Percentiles rank a stretch among this genome's conserved stretches.
phyloP scores from a whole-genome alignment of 768 basidiomycete species.

The Myochromella boudieri region DNA sequence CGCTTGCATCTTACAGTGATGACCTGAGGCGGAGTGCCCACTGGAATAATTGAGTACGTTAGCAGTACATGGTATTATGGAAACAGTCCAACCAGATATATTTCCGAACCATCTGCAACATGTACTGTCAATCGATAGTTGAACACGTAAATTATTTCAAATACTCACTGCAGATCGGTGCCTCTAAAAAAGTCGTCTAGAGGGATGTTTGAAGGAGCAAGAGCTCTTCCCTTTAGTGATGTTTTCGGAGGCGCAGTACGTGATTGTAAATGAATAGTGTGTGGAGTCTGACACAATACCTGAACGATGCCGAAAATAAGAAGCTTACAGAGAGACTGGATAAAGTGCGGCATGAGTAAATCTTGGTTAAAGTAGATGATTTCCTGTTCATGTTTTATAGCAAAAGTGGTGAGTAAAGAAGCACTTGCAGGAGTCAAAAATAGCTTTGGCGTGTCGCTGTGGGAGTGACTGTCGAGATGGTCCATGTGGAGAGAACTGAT shows the following conservation, averaged over 20 bases:
- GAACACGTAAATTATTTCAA: too few species aligned
- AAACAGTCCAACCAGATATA: slow-evolving; percentile 34
- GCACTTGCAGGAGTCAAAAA: neutral
- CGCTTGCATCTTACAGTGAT: slow-evolving; percentile 29
- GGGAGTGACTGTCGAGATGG: neutral
- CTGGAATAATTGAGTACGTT: slow-evolving; percentile 18
- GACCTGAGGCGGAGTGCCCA: slow-evolving; percentile 55
- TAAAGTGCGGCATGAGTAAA: too few species aligned
- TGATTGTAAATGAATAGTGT: slow-evolving; percentile 27
- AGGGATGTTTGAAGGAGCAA: slow-evolving; percentile 40
- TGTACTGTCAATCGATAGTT: neutral
- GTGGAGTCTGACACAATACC: slow-evolving; percentile 8
- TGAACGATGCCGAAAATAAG: slow-evolving; percentile 3
- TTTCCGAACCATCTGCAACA: slow-evolving; percentile 51
- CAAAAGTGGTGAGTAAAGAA: neutral
- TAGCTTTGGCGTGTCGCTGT: neutral
- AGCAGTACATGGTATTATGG: neutral
- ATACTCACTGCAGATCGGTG: slow-evolving; percentile 54
- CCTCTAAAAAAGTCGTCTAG: slow-evolving; percentile 54
- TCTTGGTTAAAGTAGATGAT: too few species aligned
- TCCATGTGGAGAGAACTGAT: neutral
- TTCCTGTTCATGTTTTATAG: too few species aligned
- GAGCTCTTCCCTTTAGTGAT: slow-evolving; percentile 31
- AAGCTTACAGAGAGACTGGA: too few species aligned
- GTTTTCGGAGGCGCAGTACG: slow-evolving; percentile 9